These are phyloP conservation scores for Botrytis deweyae DNA, from an alignment of 2,329 filamentous ascomycete genomes.

Conservation along the genomic window DNA sequence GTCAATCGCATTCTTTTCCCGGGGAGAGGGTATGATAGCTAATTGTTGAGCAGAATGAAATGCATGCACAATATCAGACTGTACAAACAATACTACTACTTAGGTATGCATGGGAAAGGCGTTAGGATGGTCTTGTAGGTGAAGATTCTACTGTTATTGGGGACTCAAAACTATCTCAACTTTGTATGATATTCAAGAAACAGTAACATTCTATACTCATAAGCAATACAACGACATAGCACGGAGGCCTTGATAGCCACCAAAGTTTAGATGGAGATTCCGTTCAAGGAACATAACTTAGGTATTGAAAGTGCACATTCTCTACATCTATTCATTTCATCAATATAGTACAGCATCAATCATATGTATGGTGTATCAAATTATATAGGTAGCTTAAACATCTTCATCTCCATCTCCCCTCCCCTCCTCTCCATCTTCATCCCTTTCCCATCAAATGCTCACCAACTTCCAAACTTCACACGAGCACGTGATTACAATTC, in stretches of 20 bases:
- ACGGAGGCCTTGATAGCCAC: not conserved
- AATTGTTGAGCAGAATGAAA: not conserved
- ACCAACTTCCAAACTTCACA: not conserved
- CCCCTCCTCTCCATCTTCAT: not conserved
- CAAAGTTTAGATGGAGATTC: not conserved
- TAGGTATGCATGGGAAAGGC: slow-evolving; percentile 24
- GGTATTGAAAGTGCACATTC: not conserved
- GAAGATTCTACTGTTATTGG: not conserved
- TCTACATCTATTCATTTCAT: not conserved
- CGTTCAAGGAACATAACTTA: not conserved
- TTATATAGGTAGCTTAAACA: too few species aligned
- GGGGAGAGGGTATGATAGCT: not conserved
- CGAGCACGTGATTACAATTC: not conserved
- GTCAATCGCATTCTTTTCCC: not conserved
- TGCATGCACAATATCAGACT: not conserved
- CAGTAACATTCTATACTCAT: not conserved
- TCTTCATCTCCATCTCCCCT: not conserved
- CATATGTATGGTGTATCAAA: not conserved
- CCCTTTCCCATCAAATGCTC: not conserved
- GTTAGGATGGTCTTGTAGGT: slow-evolving; percentile 14
- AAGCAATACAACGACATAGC: not conserved
- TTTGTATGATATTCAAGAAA: not conserved
- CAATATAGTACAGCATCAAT: not conserved
- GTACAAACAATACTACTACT: not conserved
- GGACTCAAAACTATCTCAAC: not conserved